Conservation (phyloP, 2,329 filamentous ascomycete genomes). For the Fusarium concolor region DNA sequence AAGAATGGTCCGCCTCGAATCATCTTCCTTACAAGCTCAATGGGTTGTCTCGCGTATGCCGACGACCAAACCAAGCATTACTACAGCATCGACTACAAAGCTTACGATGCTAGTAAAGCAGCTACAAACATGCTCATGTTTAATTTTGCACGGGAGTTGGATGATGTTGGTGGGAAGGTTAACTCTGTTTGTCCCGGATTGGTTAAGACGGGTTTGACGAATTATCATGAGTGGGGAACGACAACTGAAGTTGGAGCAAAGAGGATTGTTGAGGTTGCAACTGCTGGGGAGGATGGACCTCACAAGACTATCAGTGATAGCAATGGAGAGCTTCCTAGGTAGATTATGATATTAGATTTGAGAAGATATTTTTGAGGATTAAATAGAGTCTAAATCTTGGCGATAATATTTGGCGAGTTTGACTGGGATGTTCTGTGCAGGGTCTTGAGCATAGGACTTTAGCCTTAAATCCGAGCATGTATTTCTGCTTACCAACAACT, state of each 20-base stretch:
- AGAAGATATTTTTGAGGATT: neutral
- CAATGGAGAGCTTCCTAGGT: slow-evolving; percentile 41
- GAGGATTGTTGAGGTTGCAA: slow-evolving; percentile 49
- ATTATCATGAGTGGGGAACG: slow-evolving; percentile 21
- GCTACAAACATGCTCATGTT: slow-evolving; percentile 56
- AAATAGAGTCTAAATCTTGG: too few relatives aligned
- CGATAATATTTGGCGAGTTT: neutral
- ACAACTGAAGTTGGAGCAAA: slow-evolving; percentile 46
- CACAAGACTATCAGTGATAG: slow-evolving; percentile 46
- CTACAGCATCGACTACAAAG: slow-evolving; percentile 47
- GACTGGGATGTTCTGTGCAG: too few relatives aligned
- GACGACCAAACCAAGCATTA: slow-evolving; percentile 45
- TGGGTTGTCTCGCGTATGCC: slow-evolving; percentile 50
- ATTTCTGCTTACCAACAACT: slow-evolving; percentile 20
- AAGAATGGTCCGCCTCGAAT: slow-evolving; percentile 48
- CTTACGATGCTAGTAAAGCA: slow-evolving; percentile 57
- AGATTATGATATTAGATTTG: neutral
- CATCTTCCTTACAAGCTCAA: slow-evolving; percentile 53
- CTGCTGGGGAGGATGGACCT: slow-evolving; percentile 46
- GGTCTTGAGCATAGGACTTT: neutral
- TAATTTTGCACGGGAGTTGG: slow-evolving; percentile 50
- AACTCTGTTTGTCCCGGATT: slow-evolving; percentile 54
- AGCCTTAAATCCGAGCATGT: slow-evolving; percentile 23
- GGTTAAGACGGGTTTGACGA: slow-evolving; percentile 49
- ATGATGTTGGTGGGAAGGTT: slow-evolving; percentile 48